A percentile compares a stretch with the other conserved stretches of the same genome.
Evolutionary conservation across 2,329 filamentous ascomycete species (phyloP).

Genomic region (Fusarium foetens): DNA sequence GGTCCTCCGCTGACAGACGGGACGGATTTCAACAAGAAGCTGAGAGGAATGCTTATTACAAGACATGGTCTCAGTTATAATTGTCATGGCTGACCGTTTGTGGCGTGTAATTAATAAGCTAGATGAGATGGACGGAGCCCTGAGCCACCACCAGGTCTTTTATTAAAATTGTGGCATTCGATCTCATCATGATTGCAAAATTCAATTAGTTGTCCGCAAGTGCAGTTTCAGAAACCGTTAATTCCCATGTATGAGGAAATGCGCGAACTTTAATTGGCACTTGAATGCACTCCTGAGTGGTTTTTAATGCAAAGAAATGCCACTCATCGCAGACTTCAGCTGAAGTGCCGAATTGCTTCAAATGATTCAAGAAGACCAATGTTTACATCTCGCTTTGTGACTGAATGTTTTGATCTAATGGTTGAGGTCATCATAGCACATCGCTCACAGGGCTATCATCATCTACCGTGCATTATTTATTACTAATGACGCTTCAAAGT

Average conservation of each 20-base stretch:
- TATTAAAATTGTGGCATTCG: conserved; percentile 13
- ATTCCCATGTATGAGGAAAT: conserved; percentile 3
- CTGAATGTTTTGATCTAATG: neutral
- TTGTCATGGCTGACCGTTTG: conserved; percentile 24
- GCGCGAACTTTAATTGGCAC: conserved; percentile 1
- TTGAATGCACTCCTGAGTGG: neutral
- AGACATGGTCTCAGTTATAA: conserved; percentile 4
- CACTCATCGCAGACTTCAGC: neutral
- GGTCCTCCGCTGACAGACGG: conserved; percentile 11
- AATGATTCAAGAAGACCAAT: neutral
- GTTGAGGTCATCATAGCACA: neutral
- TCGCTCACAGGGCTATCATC: neutral
- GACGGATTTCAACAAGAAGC: neutral
- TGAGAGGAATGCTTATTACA: conserved; percentile 27
- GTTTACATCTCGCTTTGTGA: neutral
- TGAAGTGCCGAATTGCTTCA: neutral
- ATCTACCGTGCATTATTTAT: neutral
- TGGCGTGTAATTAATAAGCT: conserved; percentile 20
- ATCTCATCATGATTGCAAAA: conserved; percentile 28
- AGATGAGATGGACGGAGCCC: conserved; percentile 27
- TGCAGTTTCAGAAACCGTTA: conserved; percentile 33
- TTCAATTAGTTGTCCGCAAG: conserved; percentile 22
- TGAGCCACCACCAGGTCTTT: conserved; percentile 17
- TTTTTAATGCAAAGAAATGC: neutral
- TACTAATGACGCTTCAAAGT: conserved; percentile 1